A percentile compares a stretch with the other conserved stretches of the same genome.
Evolutionary conservation across 1,284 basidiomycete genomes (phyloP).

Genomic region (Volvariella surrecta): DNA sequence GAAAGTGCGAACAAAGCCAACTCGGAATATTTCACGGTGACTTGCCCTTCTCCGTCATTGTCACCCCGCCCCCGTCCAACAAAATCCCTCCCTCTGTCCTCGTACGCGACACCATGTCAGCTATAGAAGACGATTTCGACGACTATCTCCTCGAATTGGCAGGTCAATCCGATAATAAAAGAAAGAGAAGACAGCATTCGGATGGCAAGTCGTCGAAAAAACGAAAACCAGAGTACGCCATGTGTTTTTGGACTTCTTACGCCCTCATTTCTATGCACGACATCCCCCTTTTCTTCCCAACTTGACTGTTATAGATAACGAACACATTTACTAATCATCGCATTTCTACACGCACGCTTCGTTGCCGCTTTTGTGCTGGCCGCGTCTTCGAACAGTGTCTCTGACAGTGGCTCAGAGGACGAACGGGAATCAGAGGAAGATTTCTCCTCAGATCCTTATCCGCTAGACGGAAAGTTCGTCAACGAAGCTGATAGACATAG

Average conservation of each 20-base stretch:
- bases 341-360: conserved; percentile 1
- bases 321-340: conserved; percentile 5
- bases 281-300: neutral
- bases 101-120: too few species aligned
- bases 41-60: too few species aligned
- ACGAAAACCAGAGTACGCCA: conserved; percentile 32
- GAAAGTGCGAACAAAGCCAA: too few species aligned
- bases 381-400: conserved; percentile 16
- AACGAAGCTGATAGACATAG: conserved; percentile 75
- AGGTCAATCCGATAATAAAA: conserved; percentile 32
- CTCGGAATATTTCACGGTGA: too few species aligned
- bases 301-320: conserved; percentile 7
- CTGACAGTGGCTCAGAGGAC: conserved; percentile 25
- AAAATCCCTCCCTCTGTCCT: too few species aligned
- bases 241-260: conserved; percentile 5
- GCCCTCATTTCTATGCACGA: conserved; percentile 1
- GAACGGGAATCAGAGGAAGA: conserved; percentile 48
- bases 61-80: too few species aligned
- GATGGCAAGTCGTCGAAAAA: conserved; percentile 18
- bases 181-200: conserved; percentile 24
- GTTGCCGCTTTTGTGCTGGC: conserved; percentile 3
- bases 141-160: conserved; percentile 40
- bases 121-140: conserved; percentile 42
- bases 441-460: conserved; percentile 74
- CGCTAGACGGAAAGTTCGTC: conserved; percentile 84